These are phyloP conservation scores for Hypoxylon sp. DNA, from an alignment of 2,329 filamentous ascomycete genomes.

Conservation along the genomic window DNA sequence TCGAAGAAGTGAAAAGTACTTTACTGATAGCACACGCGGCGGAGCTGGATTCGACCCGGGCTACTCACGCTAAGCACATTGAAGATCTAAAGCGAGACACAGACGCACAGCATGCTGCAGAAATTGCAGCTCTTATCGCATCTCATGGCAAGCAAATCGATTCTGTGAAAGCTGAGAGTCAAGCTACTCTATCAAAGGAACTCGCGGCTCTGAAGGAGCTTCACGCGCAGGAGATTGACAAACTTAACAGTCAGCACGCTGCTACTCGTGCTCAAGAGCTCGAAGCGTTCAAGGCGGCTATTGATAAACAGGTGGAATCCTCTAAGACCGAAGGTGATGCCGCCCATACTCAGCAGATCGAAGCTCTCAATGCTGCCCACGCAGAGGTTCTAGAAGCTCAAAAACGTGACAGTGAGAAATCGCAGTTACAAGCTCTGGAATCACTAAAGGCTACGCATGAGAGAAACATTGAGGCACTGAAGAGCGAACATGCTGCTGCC, in stretches of 20 bases:
- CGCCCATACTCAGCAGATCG: slow-evolving; percentile 51
- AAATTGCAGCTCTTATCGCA: slow-evolving; percentile 48
- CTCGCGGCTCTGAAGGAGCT: slow-evolving; percentile 49
- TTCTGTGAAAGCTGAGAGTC: slow-evolving; percentile 48
- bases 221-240: slow-evolving; percentile 52
- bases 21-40: slow-evolving; percentile 40
- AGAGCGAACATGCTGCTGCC: slow-evolving; percentile 48
- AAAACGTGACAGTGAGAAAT: slow-evolving; percentile 51
- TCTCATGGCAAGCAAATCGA: slow-evolving; percentile 51
- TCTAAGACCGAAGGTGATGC: slow-evolving; percentile 53
- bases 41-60: slow-evolving; percentile 48
- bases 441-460: slow-evolving; percentile 52
- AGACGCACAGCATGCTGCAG: slow-evolving; percentile 45
- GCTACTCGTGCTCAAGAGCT: slow-evolving; percentile 52
- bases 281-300: slow-evolving; percentile 52
- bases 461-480: slow-evolving; percentile 49
- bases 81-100: slow-evolving; percentile 45
- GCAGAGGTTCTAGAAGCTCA: slow-evolving; percentile 53
- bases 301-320: slow-evolving; percentile 54
- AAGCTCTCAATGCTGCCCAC: slow-evolving; percentile 53
- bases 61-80: slow-evolving; percentile 45
- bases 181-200: slow-evolving; percentile 49
- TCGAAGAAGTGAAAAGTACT: slow-evolving; percentile 45
- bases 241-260: slow-evolving; percentile 50
- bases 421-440: slow-evolving; percentile 49